A percentile compares a stretch with the other conserved stretches of the same genome.
Evolutionary conservation across 1,284 basidiomycete genomes (phyloP).

Genomic region (Malassezia dermatis): DNA sequence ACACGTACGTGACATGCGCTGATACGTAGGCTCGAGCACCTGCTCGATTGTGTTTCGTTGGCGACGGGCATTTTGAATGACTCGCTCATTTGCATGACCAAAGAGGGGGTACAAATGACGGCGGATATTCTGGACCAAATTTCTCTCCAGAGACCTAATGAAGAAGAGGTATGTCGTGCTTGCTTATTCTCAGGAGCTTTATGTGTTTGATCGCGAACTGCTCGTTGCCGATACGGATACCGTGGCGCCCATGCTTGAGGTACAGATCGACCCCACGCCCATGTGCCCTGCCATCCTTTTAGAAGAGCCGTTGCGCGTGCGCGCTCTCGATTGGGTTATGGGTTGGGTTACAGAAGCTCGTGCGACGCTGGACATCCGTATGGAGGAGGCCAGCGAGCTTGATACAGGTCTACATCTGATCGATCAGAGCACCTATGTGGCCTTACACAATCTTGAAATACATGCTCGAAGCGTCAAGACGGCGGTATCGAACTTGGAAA

Average conservation of each 20-base stretch:
- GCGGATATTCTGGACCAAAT: constrained; percentile 30
- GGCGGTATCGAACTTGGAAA: constrained; percentile 23
- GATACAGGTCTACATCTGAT: constrained; percentile 26
- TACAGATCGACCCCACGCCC: constrained; percentile 20
- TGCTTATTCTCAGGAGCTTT: constrained; percentile 24
- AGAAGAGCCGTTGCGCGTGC: neutral
- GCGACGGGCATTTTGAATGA: constrained; percentile 41
- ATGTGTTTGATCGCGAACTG: constrained; percentile 43
- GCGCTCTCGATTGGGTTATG: constrained; percentile 27
- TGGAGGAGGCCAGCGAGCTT: constrained; percentile 15
- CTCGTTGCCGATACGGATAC: constrained; percentile 34
- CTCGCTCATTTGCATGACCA: constrained; percentile 43
- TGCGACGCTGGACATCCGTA: constrained; percentile 8
- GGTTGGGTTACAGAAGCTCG: constrained; percentile 22
- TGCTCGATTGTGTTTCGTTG: constrained; percentile 40
- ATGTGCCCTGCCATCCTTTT: neutral
- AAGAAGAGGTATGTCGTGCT: neutral
- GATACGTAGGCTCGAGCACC: constrained; percentile 27
- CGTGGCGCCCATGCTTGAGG: constrained; percentile 29
- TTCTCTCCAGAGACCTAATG: neutral
- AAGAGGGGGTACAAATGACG: constrained; percentile 36
- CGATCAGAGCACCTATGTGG: constrained; percentile 31
- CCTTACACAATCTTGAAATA: constrained; percentile 32
- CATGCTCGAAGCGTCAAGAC: constrained; percentile 34
- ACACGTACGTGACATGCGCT: constrained; percentile 11